Evolutionary conservation across 2,329 filamentous ascomycete species (phyloP).

Genomic region (Penicillium sp.): DNA sequence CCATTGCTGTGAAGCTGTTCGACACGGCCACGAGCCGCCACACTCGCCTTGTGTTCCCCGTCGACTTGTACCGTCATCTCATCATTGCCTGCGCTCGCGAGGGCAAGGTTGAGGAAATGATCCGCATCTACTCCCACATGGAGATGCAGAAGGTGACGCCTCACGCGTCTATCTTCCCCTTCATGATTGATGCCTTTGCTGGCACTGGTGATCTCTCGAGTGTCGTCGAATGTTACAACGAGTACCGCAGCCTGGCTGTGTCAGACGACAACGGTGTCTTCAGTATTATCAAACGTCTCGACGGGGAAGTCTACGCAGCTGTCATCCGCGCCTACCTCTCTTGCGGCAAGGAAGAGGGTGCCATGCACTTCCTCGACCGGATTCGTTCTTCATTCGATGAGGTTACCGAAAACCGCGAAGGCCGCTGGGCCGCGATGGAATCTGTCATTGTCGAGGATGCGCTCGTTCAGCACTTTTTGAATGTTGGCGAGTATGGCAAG

Average conservation of each 20-base stretch:
- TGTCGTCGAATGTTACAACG: conserved; percentile 92
- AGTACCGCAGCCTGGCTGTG: conserved; percentile 88
- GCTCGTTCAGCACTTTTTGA: conserved; percentile 76
- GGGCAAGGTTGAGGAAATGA: conserved; percentile 83
- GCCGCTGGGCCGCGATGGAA: conserved; percentile 64
- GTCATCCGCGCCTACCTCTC: conserved; percentile 86
- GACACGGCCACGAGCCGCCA: conserved; percentile 69
- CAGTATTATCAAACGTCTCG: conserved; percentile 69
- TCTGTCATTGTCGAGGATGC: conserved; percentile 72
- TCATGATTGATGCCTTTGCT: conserved; percentile 94
- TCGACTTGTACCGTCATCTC: conserved; percentile 81
- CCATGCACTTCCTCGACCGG: conserved; percentile 80
- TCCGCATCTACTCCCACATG: conserved; percentile 89
- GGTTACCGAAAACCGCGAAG: conserved; percentile 54
- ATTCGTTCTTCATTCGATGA: conserved; percentile 63
- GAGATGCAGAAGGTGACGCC: conserved; percentile 73
- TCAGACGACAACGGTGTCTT: conserved; percentile 74
- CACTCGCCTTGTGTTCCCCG: conserved; percentile 66
- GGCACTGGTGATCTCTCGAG: conserved; percentile 77
- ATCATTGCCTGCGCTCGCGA: conserved; percentile 84
- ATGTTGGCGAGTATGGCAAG: conserved; percentile 68
- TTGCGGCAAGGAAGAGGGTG: conserved; percentile 77
- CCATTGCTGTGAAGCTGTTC: conserved; percentile 83
- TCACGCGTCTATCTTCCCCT: conserved; percentile 78
- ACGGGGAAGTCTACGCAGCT: conserved; percentile 86